Evolutionary conservation across 768 basidiomycete genomes (phyloP), one percentile per base, ranked within the genome.

Genomic region (Lepiota brunneoincarnata): DNA sequence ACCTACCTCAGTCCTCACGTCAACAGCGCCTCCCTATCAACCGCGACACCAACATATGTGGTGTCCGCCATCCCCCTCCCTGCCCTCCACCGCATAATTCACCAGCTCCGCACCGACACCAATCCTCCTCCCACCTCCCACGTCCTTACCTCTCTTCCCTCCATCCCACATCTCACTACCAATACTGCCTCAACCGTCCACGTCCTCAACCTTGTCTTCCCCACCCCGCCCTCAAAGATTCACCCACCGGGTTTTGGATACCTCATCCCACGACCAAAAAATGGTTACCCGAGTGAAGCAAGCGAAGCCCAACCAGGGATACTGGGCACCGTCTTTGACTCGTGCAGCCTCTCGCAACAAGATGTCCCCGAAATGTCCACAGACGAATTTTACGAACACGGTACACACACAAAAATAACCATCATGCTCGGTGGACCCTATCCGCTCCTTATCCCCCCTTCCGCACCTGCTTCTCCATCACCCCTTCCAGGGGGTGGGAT

Each of bases 171-270:
- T 58, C 78, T 95, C 14, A 75, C 69, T 4, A 67, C 75, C n/a
- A 93, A 91, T 64, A 80, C 86, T 0, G 74, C 77, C 36, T 86
- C 93, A 20, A 86, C 88, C 9, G 93, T 98, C 54, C 84, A 81
- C n/a, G 91, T 97, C 35, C 72, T 94, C 60, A 96, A 92, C 72
- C 74, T 98, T 63, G 80, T 98, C 58, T 98, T 96, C 73, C 73
- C 83, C 40, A 64, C 67, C 26, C 65, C 79, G 26, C 66, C 72
- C 20, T 63, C 70, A 52, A 54, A 66, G 20, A 76, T 95, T 45
- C 88, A 93, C 61, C 93, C 93, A 0, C 76, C 78, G 2, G 96
- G 96, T 3, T 99, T 98, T 66, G 96, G 96, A 7, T 98, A 94
- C 72, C 86, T 99, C 63, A 79, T 97, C 49, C 93, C 95, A 0